These are phyloP conservation scores for Populus tomentosa DNA, from an alignment of 441 rosid genomes.

Conservation along the genomic window DNA sequence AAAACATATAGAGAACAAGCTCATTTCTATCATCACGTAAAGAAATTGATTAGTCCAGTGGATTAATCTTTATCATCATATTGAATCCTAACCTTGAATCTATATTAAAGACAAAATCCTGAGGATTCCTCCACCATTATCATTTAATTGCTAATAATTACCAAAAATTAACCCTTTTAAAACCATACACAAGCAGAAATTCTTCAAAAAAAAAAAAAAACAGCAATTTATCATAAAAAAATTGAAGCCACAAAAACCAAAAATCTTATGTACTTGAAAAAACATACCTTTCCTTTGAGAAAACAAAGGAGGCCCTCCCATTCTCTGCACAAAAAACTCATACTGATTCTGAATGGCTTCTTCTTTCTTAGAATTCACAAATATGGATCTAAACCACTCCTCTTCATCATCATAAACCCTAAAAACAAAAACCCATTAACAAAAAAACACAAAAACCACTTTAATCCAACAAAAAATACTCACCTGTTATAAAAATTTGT, in stretches of 20 bases:
- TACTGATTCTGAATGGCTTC: slow-evolving; percentile 88
- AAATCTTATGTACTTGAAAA: background rate
- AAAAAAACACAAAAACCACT: background rate
- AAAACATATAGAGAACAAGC: background rate
- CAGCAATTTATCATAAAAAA: background rate
- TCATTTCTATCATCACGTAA: too few relatives aligned
- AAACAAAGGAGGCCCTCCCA: slow-evolving; percentile 91
- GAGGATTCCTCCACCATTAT: too few relatives aligned
- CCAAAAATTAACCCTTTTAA: background rate
- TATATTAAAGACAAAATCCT: too few relatives aligned
- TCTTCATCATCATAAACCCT: slow-evolving; percentile 88
- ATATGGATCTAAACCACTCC: slow-evolving; percentile 81
- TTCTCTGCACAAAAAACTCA: slow-evolving; percentile 87
- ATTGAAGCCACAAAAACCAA: background rate
- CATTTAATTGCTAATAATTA: background rate
- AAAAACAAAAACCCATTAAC: background rate
- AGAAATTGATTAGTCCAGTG: background rate
- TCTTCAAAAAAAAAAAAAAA: background rate
- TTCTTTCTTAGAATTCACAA: slow-evolving; percentile 67
- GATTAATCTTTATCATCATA: background rate
- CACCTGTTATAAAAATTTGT: slow-evolving; percentile 86
- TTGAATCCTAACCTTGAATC: background rate
- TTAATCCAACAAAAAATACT: too few relatives aligned
- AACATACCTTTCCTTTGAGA: slow-evolving; percentile 82
- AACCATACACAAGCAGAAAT: background rate